phyloP scores from a whole-genome alignment of 176 grass and related monocot species.

The Stipa capillata region DNA sequence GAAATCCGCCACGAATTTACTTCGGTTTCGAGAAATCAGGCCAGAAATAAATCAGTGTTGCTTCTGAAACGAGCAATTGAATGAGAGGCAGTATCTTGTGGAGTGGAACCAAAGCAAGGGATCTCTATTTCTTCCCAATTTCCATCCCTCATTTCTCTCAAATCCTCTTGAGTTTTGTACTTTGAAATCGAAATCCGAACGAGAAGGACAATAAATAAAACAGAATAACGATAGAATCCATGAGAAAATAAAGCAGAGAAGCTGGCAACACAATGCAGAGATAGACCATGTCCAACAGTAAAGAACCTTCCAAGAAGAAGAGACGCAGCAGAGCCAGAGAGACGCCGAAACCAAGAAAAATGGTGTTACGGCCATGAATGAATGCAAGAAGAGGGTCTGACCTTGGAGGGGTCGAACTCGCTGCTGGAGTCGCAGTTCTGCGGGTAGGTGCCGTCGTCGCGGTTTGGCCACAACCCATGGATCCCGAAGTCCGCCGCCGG shows the following conservation, averaged over 20 bases:
- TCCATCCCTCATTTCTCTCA: no score
- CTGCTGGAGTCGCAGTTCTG: slow-evolving; percentile 47
- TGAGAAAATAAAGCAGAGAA: not conserved
- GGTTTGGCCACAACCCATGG: slow-evolving; percentile 91
- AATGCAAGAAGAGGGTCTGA: no score
- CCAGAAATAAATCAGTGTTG: not conserved
- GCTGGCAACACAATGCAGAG: no score
- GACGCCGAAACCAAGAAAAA: not conserved
- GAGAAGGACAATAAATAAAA: not conserved
- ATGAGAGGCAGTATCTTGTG: not conserved
- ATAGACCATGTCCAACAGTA: no score
- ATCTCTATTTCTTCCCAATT: no score
- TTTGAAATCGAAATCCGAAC: not conserved
- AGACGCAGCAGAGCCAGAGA: not conserved
- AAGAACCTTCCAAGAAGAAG: no score
- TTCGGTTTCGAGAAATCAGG: no score
- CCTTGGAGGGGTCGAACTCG: slow-evolving; percentile 55
- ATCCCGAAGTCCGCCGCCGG: slow-evolving; percentile 74
- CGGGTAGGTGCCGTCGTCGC: slow-evolving; percentile 68
- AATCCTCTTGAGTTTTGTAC: not conserved
- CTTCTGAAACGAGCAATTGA: not conserved
- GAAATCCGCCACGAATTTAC: no score
- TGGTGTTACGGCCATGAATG: no score
- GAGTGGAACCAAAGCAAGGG: not conserved
- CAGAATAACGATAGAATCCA: not conserved